phyloP scores from a whole-genome alignment of 164 flowering plant genomes.

The Dillenia turbinata region DNA sequence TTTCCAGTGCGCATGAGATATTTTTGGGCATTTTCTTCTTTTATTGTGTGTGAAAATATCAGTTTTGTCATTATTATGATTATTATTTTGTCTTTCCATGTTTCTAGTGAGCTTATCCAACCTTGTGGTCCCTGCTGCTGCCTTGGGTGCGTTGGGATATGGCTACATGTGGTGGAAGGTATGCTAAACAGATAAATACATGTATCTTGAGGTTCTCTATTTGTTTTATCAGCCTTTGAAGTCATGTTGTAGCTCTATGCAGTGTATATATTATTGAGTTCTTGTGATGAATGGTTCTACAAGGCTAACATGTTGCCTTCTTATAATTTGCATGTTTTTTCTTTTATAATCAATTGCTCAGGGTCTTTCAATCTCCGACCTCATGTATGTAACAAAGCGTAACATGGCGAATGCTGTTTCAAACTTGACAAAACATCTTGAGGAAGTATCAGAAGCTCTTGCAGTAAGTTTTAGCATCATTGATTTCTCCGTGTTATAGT shows the following conservation, averaged over 20 bases:
- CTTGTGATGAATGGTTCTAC: not conserved
- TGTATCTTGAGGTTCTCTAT: slow-evolving; percentile 1
- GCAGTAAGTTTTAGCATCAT: slow-evolving; percentile 46
- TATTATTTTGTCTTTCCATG: too few species aligned
- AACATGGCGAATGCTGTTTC: slow-evolving; percentile 90
- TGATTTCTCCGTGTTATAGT: too few species aligned
- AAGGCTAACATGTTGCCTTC: not conserved
- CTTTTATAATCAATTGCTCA: slow-evolving; percentile 16
- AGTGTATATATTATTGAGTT: not conserved
- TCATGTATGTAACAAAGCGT: slow-evolving; percentile 84
- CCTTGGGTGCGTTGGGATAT: slow-evolving; percentile 78
- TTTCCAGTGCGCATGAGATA: too few species aligned
- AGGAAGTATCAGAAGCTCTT: slow-evolving; percentile 63
- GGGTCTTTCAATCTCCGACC: slow-evolving; percentile 84
- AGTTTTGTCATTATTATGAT: too few species aligned
- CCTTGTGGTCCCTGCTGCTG: slow-evolving; percentile 61
- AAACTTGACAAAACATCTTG: slow-evolving; percentile 75
- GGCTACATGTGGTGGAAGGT: slow-evolving; percentile 99
- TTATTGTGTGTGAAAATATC: too few species aligned
- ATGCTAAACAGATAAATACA: not conserved
- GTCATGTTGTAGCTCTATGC: not conserved
- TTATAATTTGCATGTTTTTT: not conserved
- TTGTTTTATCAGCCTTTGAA: not conserved
- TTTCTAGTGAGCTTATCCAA: slow-evolving; percentile 42
- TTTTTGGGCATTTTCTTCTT: too few species aligned